Evolutionary conservation across 2,329 filamentous ascomycete genomes (phyloP).

Genomic region (Thelonectria discophora): DNA sequence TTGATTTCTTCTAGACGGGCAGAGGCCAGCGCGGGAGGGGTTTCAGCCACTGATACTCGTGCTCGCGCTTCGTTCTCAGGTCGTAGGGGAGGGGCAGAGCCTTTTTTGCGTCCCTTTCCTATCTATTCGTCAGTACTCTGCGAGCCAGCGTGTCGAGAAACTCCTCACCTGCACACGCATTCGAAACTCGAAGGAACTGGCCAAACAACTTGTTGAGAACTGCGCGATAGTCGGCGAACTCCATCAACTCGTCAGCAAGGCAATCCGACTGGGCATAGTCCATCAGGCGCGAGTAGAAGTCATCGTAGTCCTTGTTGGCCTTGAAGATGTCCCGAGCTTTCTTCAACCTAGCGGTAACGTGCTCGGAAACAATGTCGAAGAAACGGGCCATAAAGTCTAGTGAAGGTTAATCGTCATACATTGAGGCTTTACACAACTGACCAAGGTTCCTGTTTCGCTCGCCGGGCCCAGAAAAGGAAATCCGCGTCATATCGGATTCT

Average conservation of each 20-base stretch:
- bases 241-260: conserved; percentile 36
- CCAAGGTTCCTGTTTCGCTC: not conserved
- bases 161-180: not conserved
- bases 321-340: conserved; percentile 23
- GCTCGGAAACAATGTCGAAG: conserved; percentile 25
- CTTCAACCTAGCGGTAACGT: conserved; percentile 28
- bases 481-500: not conserved
- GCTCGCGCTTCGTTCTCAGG: no score
- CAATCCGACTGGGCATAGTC: conserved; percentile 17
- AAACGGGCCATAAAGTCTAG: conserved; percentile 26
- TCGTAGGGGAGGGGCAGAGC: no score
- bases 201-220: not conserved
- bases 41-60: no score
- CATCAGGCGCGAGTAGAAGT: conserved; percentile 28
- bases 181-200: not conserved
- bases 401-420: not conserved
- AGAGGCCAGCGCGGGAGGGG: no score
- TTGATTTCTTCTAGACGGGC: conserved; percentile 14
- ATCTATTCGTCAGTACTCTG: no score
- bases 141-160: no score
- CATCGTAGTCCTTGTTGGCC: conserved; percentile 2
- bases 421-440: not conserved
- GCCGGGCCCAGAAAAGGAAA: no score
- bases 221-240: conserved; percentile 20
- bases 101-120: no score